Conservation (phyloP, 768 basidiomycete species). For the Leccinum rimulosum region DNA sequence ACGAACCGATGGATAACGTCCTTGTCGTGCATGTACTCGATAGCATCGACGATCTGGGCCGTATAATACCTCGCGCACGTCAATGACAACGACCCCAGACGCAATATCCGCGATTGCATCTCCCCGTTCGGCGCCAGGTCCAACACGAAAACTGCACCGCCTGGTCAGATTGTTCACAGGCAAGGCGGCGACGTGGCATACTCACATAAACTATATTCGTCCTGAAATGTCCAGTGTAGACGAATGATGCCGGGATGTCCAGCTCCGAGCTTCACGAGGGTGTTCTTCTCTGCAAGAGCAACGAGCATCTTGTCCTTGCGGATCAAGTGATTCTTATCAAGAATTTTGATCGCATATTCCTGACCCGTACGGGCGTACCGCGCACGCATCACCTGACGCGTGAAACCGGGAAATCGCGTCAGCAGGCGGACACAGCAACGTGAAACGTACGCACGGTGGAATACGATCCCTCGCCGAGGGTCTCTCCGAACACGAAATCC, state of each 20-base stretch:
- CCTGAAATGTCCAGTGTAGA: constrained; percentile 83
- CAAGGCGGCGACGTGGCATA: constrained; percentile 8
- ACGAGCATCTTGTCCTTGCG: constrained; percentile 76
- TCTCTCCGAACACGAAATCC: constrained; percentile 71
- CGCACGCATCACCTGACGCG: constrained; percentile 55
- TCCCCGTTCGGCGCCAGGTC: constrained; percentile 78
- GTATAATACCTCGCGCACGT: constrained; percentile 78
- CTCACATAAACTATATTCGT: constrained; percentile 80
- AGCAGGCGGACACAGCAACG: constrained; percentile 8
- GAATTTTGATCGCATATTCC: constrained; percentile 73
- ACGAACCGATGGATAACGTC: constrained; percentile 83
- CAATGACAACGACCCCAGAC: constrained; percentile 83
- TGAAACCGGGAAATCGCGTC: constrained; percentile 2
- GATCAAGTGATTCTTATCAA: constrained; percentile 81
- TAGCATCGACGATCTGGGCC: constrained; percentile 85
- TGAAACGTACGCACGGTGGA: constrained; percentile 60
- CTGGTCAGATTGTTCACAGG: constrained; percentile 4
- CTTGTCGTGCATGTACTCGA: constrained; percentile 87
- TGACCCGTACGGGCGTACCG: constrained; percentile 54
- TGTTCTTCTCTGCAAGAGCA: constrained; percentile 78
- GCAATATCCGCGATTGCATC: constrained; percentile 67
- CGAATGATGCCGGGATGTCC: constrained; percentile 81
- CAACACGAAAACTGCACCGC: constrained; percentile 65
- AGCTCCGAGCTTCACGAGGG: constrained; percentile 59
- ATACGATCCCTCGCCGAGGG: constrained; percentile 82